Conservation (phyloP, 2,329 filamentous ascomycete genomes). For the Fusarium drepaniforme region DNA sequence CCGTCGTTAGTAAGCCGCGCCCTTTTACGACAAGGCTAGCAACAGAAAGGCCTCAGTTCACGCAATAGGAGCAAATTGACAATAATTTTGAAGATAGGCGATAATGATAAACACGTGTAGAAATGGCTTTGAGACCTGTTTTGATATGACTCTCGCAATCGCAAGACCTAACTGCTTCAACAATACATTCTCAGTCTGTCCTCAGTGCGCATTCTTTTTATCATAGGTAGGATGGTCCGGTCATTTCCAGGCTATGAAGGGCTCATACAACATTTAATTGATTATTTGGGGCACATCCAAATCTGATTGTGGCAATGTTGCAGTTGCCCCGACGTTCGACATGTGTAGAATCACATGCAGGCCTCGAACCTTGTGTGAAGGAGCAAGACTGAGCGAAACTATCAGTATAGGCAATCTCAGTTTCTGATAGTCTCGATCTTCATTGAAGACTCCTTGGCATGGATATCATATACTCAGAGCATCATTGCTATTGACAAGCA, state of each 20-base stretch:
- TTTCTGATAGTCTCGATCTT: accelerated
- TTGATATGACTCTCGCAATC: neutral
- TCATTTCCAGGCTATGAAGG: neutral
- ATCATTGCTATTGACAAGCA: neutral
- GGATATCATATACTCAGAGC: neutral
- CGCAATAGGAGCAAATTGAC: neutral
- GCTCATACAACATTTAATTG: neutral
- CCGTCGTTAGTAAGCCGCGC: neutral
- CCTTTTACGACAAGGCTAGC: neutral
- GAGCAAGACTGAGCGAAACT: neutral
- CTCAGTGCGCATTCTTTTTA: neutral
- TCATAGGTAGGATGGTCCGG: no score
- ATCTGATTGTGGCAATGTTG: neutral
- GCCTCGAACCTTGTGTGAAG: no score
- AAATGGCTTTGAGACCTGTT: neutral
- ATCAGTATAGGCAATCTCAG: neutral
- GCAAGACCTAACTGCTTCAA: no score
- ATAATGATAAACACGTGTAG: neutral
- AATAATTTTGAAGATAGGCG: neutral
- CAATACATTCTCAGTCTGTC: neutral
- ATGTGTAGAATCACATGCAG: no score
- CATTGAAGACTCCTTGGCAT: neutral
- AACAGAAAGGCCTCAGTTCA: neutral
- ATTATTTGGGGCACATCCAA: neutral
- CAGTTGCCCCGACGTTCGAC: no score